Evolutionary conservation across 257 asterid species (phyloP).

Genomic region (Parsonsia alboflavescens): DNA sequence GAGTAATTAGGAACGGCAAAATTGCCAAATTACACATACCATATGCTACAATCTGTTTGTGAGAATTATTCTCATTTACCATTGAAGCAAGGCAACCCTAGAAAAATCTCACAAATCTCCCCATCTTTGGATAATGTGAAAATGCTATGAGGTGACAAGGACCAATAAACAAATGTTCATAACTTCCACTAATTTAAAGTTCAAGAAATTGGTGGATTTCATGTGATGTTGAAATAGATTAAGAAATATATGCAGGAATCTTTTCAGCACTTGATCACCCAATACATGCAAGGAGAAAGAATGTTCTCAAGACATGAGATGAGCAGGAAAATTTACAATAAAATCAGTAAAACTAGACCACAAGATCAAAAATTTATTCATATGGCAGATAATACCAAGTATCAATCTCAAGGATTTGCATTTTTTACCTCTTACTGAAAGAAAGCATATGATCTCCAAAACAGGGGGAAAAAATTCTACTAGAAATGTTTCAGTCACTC

Average conservation of each 20-base stretch:
- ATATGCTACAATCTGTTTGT: neutral
- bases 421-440: neutral
- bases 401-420: neutral
- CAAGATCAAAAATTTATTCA: neutral
- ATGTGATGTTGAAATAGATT: neutral
- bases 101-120: neutral
- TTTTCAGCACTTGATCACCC: neutral
- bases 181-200: neutral
- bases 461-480: neutral
- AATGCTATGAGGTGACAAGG: neutral
- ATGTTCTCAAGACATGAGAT: neutral
- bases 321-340: neutral
- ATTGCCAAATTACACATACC: neutral
- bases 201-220: neutral
- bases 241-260: neutral
- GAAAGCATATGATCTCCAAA: constrained; percentile 17
- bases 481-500: constrained; percentile 25
- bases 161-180: neutral
- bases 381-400: neutral
- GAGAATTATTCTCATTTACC: neutral
- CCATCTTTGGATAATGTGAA: neutral
- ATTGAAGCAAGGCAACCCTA: neutral
- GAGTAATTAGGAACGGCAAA: neutral
- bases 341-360: neutral
- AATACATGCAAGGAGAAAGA: neutral